Conservation (phyloP, 495 filamentous ascomycete species). For the Aspergillus haitiensis region DNA sequence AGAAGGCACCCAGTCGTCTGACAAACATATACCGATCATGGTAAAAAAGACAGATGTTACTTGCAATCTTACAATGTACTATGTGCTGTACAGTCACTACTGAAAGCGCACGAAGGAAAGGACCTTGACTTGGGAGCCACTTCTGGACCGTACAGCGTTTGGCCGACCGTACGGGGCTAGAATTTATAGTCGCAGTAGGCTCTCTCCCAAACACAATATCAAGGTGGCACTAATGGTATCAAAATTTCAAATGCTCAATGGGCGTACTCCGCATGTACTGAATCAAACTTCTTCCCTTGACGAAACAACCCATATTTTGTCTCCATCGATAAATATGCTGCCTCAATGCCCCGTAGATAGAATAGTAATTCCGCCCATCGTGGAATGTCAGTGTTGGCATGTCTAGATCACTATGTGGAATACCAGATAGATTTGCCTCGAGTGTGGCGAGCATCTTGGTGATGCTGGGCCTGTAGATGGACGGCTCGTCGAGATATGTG, state of each 20-base stretch:
- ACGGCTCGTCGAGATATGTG: neutral
- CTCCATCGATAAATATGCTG: constrained; percentile 11
- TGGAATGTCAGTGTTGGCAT: neutral
- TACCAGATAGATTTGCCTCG: constrained; percentile 10
- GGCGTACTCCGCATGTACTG: constrained; percentile 17
- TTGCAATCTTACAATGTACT: too few species aligned
- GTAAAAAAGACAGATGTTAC: too few species aligned
- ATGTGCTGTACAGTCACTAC: too few species aligned
- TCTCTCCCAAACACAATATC: too few species aligned
- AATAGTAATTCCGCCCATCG: constrained; percentile 12
- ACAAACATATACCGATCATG: too few species aligned
- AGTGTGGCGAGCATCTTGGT: constrained; percentile 12
- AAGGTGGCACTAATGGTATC: too few species aligned
- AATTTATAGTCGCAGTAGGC: too few species aligned
- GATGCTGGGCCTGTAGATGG: neutral
- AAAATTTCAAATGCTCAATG: neutral
- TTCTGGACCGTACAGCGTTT: too few species aligned
- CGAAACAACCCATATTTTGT: constrained; percentile 14
- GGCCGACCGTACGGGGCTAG: too few species aligned
- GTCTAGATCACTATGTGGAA: constrained; percentile 10
- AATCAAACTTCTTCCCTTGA: constrained; percentile 16
- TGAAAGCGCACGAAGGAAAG: too few species aligned
- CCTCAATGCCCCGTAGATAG: constrained; percentile 16
- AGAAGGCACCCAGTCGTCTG: too few species aligned
- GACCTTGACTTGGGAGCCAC: too few species aligned